phyloP scores from a whole-genome alignment of 1,284 basidiomycete genomes.

The Rhodotorula glutinis region DNA sequence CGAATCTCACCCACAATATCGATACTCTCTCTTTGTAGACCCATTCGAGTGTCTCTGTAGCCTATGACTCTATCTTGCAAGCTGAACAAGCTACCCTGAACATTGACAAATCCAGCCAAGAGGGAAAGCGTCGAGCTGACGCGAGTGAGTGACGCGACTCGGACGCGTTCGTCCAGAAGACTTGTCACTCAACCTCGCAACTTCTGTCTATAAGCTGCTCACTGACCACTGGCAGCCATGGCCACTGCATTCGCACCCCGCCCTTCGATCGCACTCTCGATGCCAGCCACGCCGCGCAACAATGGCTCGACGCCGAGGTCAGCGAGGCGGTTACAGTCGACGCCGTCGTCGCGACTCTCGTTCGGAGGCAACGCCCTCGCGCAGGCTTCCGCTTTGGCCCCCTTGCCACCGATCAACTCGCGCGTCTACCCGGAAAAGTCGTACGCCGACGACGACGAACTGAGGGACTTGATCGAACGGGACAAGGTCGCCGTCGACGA shows the following conservation, averaged over 20 bases:
- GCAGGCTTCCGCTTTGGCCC: constrained; percentile 3
- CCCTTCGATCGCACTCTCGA: constrained; percentile 52
- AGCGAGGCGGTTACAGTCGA: constrained; percentile 10
- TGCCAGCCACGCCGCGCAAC: constrained; percentile 61
- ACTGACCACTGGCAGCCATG: background rate
- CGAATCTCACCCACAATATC: no score
- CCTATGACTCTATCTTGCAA: no score
- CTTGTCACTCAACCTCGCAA: constrained; percentile 19
- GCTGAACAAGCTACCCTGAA: no score
- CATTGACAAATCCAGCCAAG: no score
- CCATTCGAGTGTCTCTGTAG: no score
- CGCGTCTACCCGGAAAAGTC: constrained; percentile 21
- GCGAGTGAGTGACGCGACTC: no score
- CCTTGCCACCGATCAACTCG: constrained; percentile 15
- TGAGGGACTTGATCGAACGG: constrained; percentile 19
- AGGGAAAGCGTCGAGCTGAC: no score
- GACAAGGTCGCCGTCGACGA: constrained; percentile 35
- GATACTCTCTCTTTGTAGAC: no score
- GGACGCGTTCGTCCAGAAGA: background rate
- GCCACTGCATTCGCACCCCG: constrained; percentile 56
- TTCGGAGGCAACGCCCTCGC: background rate
- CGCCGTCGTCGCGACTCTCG: constrained; percentile 6
- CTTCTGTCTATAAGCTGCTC: no score
- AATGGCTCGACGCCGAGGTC: constrained; percentile 56
- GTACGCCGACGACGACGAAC: constrained; percentile 35